A percentile compares a stretch with the other conserved stretches of the same genome.
These are phyloP conservation scores for Cryptococcus sp. DNA, from an alignment of 1,284 basidiomycete species.

Conservation along the genomic window DNA sequence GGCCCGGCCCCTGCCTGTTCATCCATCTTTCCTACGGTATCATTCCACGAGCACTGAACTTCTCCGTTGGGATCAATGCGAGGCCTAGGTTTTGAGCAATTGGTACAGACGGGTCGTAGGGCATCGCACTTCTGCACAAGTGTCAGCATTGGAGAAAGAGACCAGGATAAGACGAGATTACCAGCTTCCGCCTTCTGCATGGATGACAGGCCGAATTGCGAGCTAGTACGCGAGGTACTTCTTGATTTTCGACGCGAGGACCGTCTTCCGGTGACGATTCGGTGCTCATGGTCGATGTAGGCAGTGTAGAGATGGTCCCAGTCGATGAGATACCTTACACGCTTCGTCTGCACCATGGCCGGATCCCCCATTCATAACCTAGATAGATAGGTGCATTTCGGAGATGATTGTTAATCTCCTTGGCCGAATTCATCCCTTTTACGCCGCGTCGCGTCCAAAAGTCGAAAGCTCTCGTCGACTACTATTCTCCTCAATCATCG, in stretches of 20 bases:
- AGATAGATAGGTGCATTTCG: too few relatives aligned
- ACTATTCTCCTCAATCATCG: not conserved
- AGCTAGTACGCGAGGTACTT: slow-evolving; percentile 24
- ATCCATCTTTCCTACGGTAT: not conserved
- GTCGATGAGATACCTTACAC: too few relatives aligned
- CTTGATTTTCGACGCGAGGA: too few relatives aligned
- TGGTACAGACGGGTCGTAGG: slow-evolving; percentile 32
- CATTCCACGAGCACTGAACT: slow-evolving; percentile 37
- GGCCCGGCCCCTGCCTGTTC: not conserved
- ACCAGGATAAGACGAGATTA: slow-evolving; percentile 10
- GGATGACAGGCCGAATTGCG: slow-evolving; percentile 42
- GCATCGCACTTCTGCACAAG: slow-evolving; percentile 40
- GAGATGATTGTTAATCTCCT: not conserved
- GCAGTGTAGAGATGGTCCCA: too few relatives aligned
- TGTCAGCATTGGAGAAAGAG: not conserved
- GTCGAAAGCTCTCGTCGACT: not conserved
- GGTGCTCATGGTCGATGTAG: too few relatives aligned
- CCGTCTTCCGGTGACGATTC: too few relatives aligned
- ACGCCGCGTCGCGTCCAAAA: too few relatives aligned
- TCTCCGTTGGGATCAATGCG: slow-evolving; percentile 13
- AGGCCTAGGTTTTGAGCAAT: slow-evolving; percentile 34
- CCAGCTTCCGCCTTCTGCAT: slow-evolving; percentile 36
- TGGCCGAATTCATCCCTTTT: not conserved
- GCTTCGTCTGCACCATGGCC: too few relatives aligned
- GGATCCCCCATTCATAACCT: too few relatives aligned